Percentiles rank a stretch among this genome's conserved stretches.
Evolutionary conservation across 495 filamentous ascomycete species (phyloP).

Genomic region (Halenospora varia): DNA sequence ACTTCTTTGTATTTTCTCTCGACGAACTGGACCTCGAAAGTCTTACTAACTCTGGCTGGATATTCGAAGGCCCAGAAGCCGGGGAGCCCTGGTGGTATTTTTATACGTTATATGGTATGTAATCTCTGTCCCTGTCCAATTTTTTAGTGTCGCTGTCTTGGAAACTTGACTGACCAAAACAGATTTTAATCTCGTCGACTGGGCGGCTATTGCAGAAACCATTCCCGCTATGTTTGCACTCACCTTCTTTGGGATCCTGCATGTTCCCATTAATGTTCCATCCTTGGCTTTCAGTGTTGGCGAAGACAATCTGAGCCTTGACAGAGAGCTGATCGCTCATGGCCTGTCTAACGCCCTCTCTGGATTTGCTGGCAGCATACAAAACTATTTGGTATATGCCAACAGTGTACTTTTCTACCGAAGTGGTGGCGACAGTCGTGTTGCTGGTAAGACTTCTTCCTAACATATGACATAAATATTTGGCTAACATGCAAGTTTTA

Average conservation of each 20-base stretch:
- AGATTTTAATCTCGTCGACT: conserved; percentile 75
- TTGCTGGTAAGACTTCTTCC: conserved; percentile 53
- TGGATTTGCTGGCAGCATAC: conserved; percentile 81
- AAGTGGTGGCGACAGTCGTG: conserved; percentile 79
- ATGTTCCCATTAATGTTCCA: conserved; percentile 97
- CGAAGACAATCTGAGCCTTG: conserved; percentile 85
- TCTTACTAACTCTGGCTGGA: conserved; percentile 74
- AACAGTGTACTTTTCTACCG: conserved; percentile 94
- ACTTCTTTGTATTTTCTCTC: conserved; percentile 67
- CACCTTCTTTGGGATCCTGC: conserved; percentile 94
- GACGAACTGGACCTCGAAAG: conserved; percentile 56
- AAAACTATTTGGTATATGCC: conserved; percentile 96
- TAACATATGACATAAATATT: too few relatives aligned
- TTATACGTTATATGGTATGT: conserved; percentile 85
- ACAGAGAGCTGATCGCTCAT: conserved; percentile 89
- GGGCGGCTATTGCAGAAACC: conserved; percentile 72
- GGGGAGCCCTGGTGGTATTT: conserved; percentile 96
- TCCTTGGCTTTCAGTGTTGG: conserved; percentile 83
- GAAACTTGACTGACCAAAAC: conserved; percentile 10
- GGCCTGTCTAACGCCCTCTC: conserved; percentile 91
- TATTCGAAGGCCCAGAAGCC: conserved; percentile 78
- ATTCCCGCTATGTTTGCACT: conserved; percentile 95
- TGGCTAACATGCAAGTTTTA: neutral
- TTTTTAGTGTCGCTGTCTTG: neutral
- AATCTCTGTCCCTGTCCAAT: too few relatives aligned